A percentile compares a stretch with the other conserved stretches of the same genome.
Evolutionary conservation across 2,329 filamentous ascomycete genomes (phyloP).

Genomic region (Aspergillus sp.): DNA sequence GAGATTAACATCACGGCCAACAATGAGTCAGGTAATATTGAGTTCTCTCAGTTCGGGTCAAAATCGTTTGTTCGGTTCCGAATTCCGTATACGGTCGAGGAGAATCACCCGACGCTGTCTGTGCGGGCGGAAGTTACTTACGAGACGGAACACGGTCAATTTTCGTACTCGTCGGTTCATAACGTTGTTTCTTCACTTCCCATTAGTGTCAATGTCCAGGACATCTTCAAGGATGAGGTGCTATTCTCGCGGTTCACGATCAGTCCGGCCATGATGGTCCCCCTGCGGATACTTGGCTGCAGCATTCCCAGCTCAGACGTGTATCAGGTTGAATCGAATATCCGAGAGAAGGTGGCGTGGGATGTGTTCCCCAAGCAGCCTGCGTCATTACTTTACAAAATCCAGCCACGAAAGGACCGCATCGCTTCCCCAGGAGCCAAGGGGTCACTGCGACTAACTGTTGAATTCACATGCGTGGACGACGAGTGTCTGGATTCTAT

Average conservation of each 20-base stretch:
- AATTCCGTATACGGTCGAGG: constrained; percentile 79
- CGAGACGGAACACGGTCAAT: constrained; percentile 58
- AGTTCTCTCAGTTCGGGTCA: constrained; percentile 29
- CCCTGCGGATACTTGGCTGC: constrained; percentile 66
- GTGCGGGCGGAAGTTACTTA: constrained; percentile 73
- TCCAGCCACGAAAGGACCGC: constrained; percentile 38
- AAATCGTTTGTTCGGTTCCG: constrained; percentile 39
- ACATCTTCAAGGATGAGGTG: constrained; percentile 77
- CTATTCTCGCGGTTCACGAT: constrained; percentile 89
- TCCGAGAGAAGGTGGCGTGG: constrained; percentile 40
- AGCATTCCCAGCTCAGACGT: constrained; percentile 62
- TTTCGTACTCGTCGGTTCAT: constrained; percentile 57
- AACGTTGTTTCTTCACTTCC: constrained; percentile 68
- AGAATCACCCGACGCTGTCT: constrained; percentile 62
- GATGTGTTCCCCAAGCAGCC: constrained; percentile 75
- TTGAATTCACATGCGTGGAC: constrained; percentile 70
- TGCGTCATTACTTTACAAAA: constrained; percentile 71
- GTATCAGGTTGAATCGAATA: constrained; percentile 50
- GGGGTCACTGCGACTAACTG: constrained; percentile 50
- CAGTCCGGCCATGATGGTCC: constrained; percentile 68
- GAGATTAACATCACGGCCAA: constrained; percentile 37
- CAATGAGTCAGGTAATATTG: constrained; percentile 41
- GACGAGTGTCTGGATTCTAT: constrained; percentile 58
- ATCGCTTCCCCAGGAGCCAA: constrained; percentile 16
- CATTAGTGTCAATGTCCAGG: constrained; percentile 91